phyloP scores from a whole-genome alignment of 345 rosid genomes.

The Populus pruinosa region DNA sequence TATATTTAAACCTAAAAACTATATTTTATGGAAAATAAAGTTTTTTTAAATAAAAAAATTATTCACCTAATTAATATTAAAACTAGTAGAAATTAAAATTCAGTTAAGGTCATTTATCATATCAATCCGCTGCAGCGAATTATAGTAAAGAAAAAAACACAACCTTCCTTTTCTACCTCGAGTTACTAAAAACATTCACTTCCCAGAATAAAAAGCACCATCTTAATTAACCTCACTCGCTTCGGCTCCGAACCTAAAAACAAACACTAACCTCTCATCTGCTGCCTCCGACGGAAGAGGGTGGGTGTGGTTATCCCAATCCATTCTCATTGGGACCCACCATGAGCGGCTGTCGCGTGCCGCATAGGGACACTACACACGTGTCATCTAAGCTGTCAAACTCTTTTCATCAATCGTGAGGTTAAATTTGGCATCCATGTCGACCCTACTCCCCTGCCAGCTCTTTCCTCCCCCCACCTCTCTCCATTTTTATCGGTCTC shows the following conservation, averaged over 20 bases:
- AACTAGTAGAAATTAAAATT: no score
- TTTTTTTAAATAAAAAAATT: no score
- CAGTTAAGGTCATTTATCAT: no score
- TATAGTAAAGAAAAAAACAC: no score
- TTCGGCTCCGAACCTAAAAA: constrained; percentile 42
- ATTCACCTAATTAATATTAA: no score
- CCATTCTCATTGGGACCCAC: constrained; percentile 36
- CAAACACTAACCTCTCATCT: neutral
- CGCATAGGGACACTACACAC: constrained; percentile 41
- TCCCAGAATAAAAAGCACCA: neutral
- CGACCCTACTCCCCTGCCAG: neutral
- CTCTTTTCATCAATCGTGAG: neutral
- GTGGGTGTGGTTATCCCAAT: neutral
- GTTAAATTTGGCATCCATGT: neutral
- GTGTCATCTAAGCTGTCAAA: constrained; percentile 40
- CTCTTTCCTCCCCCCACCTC: neutral
- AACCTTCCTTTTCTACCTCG: no score
- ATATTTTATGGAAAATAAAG: no score
- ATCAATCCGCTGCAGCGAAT: no score
- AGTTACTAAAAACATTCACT: neutral
- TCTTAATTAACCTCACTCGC: constrained; percentile 20
- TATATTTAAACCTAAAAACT: no score
- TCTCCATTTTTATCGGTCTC: constrained; percentile 3
- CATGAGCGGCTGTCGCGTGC: constrained; percentile 55
- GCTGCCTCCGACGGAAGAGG: neutral